A percentile compares a stretch with the other conserved stretches of the same genome.
Evolutionary conservation across 352 stramenopile genomes (phyloP).

Genomic region (Pythium coloratum): DNA sequence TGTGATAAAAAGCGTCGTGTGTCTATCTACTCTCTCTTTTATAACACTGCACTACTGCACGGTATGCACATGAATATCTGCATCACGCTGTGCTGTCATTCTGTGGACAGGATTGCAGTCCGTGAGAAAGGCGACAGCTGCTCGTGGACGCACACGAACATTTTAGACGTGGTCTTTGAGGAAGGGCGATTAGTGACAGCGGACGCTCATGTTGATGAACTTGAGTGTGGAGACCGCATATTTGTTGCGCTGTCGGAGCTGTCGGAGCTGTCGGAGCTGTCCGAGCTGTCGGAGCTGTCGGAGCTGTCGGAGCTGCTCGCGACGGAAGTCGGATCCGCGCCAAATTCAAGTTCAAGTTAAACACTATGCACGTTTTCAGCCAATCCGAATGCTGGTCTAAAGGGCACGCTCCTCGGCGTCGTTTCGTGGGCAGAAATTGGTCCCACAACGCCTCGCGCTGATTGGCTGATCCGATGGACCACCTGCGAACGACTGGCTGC

Average conservation of each 20-base stretch:
- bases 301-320: too few relatives aligned
- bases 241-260: too few relatives aligned
- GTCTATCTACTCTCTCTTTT: not conserved
- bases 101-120: too few relatives aligned
- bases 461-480: not conserved
- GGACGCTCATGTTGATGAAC: too few relatives aligned
- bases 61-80: not conserved
- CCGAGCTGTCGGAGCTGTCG: too few relatives aligned
- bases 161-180: too few relatives aligned
- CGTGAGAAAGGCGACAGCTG: too few relatives aligned
- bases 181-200: too few relatives aligned
- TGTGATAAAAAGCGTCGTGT: not conserved
- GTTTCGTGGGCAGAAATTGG: conserved; percentile 15
- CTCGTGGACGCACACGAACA: too few relatives aligned
- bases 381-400: not conserved
- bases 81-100: too few relatives aligned
- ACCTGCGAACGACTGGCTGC: conserved; percentile 8
- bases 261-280: too few relatives aligned
- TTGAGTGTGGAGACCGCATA: too few relatives aligned
- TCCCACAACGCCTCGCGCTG: conserved; percentile 15
- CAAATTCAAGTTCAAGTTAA: not conserved
- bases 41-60: conserved; percentile 1
- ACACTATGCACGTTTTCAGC: not conserved
- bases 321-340: not conserved
- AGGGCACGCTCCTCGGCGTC: conserved; percentile 29